Conservation (phyloP, 108 stramenopile genomes). For the Nitzschia sp. region DNA sequence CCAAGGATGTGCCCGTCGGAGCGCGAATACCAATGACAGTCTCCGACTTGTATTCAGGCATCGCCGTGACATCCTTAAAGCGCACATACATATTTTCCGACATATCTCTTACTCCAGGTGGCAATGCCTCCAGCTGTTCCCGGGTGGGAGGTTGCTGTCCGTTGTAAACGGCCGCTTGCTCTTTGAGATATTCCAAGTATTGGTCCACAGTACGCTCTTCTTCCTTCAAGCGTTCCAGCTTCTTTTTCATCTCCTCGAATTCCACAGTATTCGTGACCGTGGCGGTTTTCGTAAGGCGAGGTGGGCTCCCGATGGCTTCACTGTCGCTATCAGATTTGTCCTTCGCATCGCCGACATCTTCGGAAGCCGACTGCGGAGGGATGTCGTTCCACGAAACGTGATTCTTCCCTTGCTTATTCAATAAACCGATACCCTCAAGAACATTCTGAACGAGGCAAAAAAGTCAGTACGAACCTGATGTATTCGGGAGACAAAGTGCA, state of each 20-base stretch:
- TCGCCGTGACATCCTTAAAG: constrained; percentile 65
- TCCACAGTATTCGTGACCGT: constrained; percentile 18
- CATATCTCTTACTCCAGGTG: constrained; percentile 30
- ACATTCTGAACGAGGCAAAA: constrained; percentile 58
- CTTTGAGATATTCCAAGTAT: constrained; percentile 39
- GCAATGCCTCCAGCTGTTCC: constrained; percentile 22
- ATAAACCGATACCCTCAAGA: constrained; percentile 90
- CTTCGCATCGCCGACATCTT: constrained; percentile 17
- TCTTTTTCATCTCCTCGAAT: constrained; percentile 37
- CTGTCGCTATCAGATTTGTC: constrained; percentile 8
- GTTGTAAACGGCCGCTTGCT: constrained; percentile 34
- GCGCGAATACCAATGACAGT: constrained; percentile 92
- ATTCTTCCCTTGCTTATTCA: constrained; percentile 88
- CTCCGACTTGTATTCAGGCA: constrained; percentile 58
- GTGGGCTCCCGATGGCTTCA: constrained; percentile 39
- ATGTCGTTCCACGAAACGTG: constrained; percentile 83
- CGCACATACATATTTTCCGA: constrained; percentile 59
- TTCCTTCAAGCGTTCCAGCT: constrained; percentile 26
- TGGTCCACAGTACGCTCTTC: constrained; percentile 43
- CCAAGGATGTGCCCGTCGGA: constrained; percentile 86
- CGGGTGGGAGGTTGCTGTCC: constrained; percentile 23
- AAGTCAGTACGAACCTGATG: not conserved
- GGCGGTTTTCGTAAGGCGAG: constrained; percentile 29
- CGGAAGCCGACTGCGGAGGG: constrained; percentile 27
- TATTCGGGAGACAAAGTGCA: not conserved